A percentile compares a stretch with the other conserved stretches of the same genome.
Evolutionary conservation across 306 rosid genomes (phyloP).

Genomic region (Vigna unguiculata): DNA sequence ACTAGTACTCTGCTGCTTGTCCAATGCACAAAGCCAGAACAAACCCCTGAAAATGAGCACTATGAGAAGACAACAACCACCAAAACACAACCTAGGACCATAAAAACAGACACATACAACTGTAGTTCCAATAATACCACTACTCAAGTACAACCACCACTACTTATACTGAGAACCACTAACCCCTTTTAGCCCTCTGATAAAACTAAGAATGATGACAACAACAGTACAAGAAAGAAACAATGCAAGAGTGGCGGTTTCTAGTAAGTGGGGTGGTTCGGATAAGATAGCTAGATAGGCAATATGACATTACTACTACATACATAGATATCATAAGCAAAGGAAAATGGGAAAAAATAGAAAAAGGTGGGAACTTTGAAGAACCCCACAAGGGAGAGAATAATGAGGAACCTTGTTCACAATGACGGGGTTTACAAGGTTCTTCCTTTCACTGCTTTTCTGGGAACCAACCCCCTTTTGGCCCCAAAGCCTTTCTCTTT

Average conservation of each 20-base stretch:
- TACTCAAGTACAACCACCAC: conserved; percentile 20
- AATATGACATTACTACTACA: conserved; percentile 40
- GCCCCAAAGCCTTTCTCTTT: conserved; percentile 41
- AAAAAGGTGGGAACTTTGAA: conserved; percentile 46
- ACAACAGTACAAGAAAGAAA: conserved; percentile 47
- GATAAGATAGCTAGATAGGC: conserved; percentile 46
- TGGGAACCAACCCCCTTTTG: conserved; percentile 27
- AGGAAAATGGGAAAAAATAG: conserved; percentile 38
- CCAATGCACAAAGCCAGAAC: conserved; percentile 49
- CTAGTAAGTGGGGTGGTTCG: conserved; percentile 38
- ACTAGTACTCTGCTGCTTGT: conserved; percentile 48
- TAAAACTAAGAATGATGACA: conserved; percentile 61
- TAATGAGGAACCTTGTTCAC: conserved; percentile 74
- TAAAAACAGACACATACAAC: conserved; percentile 20
- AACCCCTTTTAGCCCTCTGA: conserved; percentile 49
- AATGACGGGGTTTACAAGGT: conserved; percentile 73
- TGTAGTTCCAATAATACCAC: conserved; percentile 26
- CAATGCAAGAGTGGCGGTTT: conserved; percentile 45
- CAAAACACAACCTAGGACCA: conserved; percentile 33
- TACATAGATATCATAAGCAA: conserved; percentile 54
- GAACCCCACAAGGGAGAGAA: conserved; percentile 54
- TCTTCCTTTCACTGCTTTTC: conserved; percentile 45
- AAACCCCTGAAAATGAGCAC: conserved; percentile 44
- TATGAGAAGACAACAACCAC: conserved; percentile 36
- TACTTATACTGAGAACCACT: conserved; percentile 49